Percentiles rank a stretch among this genome's conserved stretches.
These are phyloP conservation scores for Ophiorrhiza pumila DNA, from an alignment of 257 asterid species.

Conservation along the genomic window DNA sequence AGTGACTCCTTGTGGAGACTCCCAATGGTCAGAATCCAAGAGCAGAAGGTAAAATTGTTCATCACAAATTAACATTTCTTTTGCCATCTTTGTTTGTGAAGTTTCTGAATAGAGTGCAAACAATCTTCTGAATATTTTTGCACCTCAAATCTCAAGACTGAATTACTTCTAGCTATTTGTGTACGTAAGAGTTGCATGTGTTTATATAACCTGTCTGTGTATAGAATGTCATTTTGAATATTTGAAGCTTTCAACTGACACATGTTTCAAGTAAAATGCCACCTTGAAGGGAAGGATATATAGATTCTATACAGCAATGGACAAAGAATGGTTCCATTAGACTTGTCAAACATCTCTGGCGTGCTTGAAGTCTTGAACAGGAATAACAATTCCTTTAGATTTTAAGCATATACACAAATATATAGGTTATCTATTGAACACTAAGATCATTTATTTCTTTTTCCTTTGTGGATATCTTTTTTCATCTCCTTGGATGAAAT, in stretches of 20 bases:
- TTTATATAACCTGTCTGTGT: background rate
- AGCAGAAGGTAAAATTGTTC: background rate
- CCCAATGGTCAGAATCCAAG: background rate
- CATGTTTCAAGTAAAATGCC: background rate
- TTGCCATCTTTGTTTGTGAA: background rate
- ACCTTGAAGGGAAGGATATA: background rate
- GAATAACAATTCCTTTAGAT: slow-evolving; percentile 2
- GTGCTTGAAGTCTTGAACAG: slow-evolving; percentile 1
- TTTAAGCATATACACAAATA: background rate
- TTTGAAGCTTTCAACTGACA: background rate
- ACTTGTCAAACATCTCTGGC: background rate
- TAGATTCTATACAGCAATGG: background rate
- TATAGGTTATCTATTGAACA: slow-evolving; percentile 1
- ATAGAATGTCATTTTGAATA: background rate
- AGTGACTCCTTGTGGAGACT: background rate
- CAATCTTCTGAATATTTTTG: background rate
- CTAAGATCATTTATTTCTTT: background rate
- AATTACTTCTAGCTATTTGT: background rate
- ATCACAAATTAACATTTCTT: background rate
- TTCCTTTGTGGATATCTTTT: background rate
- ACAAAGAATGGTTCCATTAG: background rate
- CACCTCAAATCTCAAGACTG: background rate
- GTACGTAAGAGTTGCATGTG: background rate
- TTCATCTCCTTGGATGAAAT: slow-evolving; percentile 2
- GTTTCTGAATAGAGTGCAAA: background rate